Evolutionary conservation across 169 alveolate species (phyloP), one percentile per base, ranked within the genome.

Genomic region (Plasmodium falciparum): DNA sequence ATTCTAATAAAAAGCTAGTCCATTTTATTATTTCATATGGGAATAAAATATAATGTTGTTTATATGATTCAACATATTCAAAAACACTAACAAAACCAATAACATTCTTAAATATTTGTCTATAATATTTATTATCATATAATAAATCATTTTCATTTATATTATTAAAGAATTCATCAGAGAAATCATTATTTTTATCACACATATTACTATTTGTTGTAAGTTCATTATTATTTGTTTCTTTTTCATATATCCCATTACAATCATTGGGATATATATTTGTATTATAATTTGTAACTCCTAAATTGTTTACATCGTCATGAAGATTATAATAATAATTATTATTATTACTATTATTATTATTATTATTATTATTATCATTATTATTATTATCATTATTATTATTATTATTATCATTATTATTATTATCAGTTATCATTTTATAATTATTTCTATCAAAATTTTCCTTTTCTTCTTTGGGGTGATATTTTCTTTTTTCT

Each of bases 1-100:
- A 59, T 43, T 88, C 90, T 54, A 73, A 66, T 13, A 96, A 89
- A 63, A 92, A 96, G 22, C 88, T 88, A 3, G 92, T 66, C 98
- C 98, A 96, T 58, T 50, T n/a, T 15, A 90, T 20, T 49, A 96
- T 93, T 71, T 96, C 98, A 15, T 88, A 88, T 4, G 98, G 98
- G 29, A 96, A 76, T 50, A 96, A 83, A 8, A 97, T 97, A 63
- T 86, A 91, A 78, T 95, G 95, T 26, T 93, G 83, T 65, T 93
- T 83, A 7, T 45, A 62, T 43, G 49, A 50, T 33, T 88, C 72
- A 43, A 88, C 66, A 5, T 73, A 17, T 47, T 88, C 90, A 88
- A 91, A 93, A 22, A 93, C 95, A 39, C 93, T 88, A 45, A 88
- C 69, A 70, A 88, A 93, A 15, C 94, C 96, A 59, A 49, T 29